Conservation (phyloP, 495 filamentous ascomycete species). For the Penicillium daleae region DNA sequence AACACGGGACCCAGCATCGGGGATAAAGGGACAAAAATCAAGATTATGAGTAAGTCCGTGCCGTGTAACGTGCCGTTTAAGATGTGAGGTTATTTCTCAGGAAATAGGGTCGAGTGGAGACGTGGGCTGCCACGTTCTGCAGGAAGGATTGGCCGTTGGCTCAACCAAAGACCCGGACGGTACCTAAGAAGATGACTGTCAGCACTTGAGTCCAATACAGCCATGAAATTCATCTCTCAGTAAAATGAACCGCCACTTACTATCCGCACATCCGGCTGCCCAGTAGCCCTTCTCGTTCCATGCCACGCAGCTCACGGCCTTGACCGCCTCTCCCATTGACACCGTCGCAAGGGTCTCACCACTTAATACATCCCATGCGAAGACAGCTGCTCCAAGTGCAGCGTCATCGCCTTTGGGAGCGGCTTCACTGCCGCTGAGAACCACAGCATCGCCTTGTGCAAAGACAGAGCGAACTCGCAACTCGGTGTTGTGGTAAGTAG, state of each 20-base stretch:
- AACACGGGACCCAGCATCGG: background rate
- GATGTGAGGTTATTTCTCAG: background rate
- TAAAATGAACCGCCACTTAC: conserved; percentile 33
- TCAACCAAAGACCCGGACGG: conserved; percentile 35
- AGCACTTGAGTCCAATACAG: conserved; percentile 2
- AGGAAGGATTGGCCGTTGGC: conserved; percentile 9
- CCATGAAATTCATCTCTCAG: background rate
- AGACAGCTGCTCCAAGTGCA: conserved; percentile 63
- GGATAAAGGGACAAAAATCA: background rate
- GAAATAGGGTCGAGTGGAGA: background rate
- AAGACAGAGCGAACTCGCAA: conserved; percentile 72
- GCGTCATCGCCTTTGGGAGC: conserved; percentile 35
- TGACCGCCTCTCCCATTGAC: conserved; percentile 59
- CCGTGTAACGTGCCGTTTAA: background rate
- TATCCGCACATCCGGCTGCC: conserved; percentile 65
- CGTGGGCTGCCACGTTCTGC: conserved; percentile 10
- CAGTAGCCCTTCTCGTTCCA: conserved; percentile 73
- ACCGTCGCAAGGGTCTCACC: conserved; percentile 68
- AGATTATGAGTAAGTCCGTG: background rate
- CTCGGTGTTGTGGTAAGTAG: conserved; percentile 64
- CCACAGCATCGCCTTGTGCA: conserved; percentile 73
- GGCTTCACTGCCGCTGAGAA: conserved; percentile 81
- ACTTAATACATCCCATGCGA: conserved; percentile 87
- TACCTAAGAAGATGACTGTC: conserved; percentile 18
- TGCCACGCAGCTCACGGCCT: conserved; percentile 65